These are phyloP conservation scores for Rhodomyrtus psidioides DNA, from an alignment of 441 rosid genomes.

Conservation along the genomic window DNA sequence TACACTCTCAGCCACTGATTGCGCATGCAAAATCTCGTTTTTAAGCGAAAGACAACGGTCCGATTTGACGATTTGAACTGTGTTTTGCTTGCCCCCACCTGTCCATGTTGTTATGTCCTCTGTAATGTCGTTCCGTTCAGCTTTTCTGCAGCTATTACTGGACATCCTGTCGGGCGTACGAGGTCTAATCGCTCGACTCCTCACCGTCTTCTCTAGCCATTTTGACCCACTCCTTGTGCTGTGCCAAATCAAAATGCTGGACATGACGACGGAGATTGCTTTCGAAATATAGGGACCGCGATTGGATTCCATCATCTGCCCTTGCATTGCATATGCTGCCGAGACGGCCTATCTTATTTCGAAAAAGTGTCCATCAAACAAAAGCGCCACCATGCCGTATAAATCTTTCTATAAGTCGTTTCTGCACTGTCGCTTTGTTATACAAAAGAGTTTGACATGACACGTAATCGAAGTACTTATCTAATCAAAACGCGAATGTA, in stretches of 20 bases:
- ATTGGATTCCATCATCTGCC: background rate
- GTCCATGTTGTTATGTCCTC: background rate
- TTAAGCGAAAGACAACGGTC: background rate
- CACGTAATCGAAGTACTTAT: too few species aligned
- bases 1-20: too few species aligned
- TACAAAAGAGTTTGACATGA: too few species aligned
- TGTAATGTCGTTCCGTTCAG: background rate
- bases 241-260: background rate
- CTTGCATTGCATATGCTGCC: too few species aligned
- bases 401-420: too few species aligned
- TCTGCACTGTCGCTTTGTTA: too few species aligned
- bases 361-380: too few species aligned
- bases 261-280: background rate
- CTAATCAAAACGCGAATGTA: too few species aligned
- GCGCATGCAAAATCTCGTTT: too few species aligned
- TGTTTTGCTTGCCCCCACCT: background rate
- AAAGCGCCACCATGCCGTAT: too few species aligned
- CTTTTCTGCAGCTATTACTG: background rate
- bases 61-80: background rate
- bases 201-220: background rate
- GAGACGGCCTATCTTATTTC: too few species aligned
- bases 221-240: background rate
- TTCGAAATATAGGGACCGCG: background rate
- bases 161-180: background rate
- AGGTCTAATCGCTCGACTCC: background rate